phyloP scores from a whole-genome alignment of 306 rosid genomes.

The Luffa acutangula region DNA sequence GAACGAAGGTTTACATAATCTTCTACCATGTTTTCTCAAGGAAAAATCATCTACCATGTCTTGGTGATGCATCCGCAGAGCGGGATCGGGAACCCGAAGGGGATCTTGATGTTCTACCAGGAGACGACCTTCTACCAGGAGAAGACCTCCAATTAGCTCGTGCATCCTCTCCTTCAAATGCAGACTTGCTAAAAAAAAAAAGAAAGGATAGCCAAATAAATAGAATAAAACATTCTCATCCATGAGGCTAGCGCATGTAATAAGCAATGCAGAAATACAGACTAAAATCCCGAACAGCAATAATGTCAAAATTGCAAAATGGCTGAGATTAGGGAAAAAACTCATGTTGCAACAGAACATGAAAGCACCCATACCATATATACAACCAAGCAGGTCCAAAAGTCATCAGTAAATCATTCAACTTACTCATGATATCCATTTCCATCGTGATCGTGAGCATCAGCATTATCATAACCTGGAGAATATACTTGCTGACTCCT shows the following conservation, averaged over 20 bases:
- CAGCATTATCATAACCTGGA: constrained; percentile 53
- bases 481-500: constrained; percentile 63
- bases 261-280: not conserved
- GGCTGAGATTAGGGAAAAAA: not conserved
- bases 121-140: constrained; percentile 48
- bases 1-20: not conserved
- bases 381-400: not conserved
- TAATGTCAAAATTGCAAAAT: not conserved
- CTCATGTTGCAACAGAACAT: not conserved
- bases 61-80: constrained; percentile 60
- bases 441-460: constrained; percentile 34
- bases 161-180: constrained; percentile 45
- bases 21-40: not conserved
- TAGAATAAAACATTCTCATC: not conserved
- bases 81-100: constrained; percentile 80
- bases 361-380: not conserved
- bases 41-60: constrained; percentile 34
- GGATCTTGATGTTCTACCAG: constrained; percentile 57
- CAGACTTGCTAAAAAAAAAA: constrained; percentile 42
- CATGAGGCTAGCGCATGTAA: not conserved
- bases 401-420: not conserved
- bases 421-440: constrained; percentile 62
- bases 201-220: not conserved
- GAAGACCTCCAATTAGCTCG: constrained; percentile 64
- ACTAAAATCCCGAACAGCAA: not conserved